Conservation (phyloP, 108 stramenopile genomes). For the Nitzschia putrida region DNA sequence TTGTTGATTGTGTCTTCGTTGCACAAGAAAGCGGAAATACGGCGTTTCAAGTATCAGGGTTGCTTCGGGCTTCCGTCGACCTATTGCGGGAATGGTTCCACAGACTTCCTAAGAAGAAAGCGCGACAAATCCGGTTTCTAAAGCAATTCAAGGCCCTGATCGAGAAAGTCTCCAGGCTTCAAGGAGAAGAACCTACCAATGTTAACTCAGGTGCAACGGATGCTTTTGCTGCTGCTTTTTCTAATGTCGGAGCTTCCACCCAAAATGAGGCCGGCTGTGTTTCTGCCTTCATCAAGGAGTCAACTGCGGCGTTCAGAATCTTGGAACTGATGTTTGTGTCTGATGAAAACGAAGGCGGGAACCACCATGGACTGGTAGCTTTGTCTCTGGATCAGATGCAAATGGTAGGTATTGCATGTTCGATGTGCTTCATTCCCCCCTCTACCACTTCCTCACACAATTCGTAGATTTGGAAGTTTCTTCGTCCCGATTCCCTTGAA, state of each 20-base stretch:
- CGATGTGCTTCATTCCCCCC: too few species aligned
- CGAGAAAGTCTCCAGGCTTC: neutral
- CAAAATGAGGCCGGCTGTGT: neutral
- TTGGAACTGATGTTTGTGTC: neutral
- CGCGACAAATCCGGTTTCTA: slow-evolving; percentile 23
- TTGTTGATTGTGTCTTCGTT: too few species aligned
- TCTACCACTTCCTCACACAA: too few species aligned
- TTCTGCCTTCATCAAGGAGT: slow-evolving; percentile 12
- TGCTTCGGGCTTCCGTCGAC: slow-evolving; percentile 11
- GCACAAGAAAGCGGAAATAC: too few species aligned
- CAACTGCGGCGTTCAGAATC: slow-evolving; percentile 9
- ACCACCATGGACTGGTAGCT: too few species aligned
- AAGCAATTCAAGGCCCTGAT: slow-evolving; percentile 29
- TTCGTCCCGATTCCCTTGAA: too few species aligned
- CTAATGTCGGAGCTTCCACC: neutral
- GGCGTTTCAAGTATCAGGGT: slow-evolving; percentile 12
- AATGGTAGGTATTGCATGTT: too few species aligned
- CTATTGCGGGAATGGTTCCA: slow-evolving; percentile 20
- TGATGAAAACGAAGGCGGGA: too few species aligned
- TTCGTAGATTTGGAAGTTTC: too few species aligned
- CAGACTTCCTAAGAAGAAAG: slow-evolving; percentile 30
- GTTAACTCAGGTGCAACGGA: neutral
- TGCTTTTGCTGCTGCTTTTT: slow-evolving; percentile 27
- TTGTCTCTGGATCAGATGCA: too few species aligned
- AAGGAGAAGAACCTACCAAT: neutral